phyloP scores from a whole-genome alignment of 169 alveolate genomes.

The Plasmodium gallinaceum region DNA sequence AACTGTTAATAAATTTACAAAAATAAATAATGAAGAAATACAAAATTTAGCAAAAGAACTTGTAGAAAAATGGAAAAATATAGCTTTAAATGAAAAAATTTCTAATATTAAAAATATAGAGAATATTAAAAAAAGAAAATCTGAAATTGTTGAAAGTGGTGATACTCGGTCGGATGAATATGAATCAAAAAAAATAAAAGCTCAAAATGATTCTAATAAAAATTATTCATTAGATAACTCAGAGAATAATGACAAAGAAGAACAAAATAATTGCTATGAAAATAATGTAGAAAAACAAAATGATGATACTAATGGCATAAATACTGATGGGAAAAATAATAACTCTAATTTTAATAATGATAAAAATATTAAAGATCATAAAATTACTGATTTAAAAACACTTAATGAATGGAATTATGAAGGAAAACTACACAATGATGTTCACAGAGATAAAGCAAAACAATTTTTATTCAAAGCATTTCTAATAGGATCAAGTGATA shows the following conservation, averaged over 20 bases:
- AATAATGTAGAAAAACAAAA: neutral
- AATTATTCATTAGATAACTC: neutral
- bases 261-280: too few species aligned
- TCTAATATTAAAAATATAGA: conserved; percentile 38
- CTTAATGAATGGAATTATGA: conserved; percentile 50
- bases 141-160: conserved; percentile 27
- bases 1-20: conserved; percentile 85
- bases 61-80: conserved; percentile 75
- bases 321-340: neutral
- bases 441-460: conserved; percentile 79
- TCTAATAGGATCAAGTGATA: conserved; percentile 75
- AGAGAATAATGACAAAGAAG: too few species aligned
- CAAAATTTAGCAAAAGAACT: conserved; percentile 70
- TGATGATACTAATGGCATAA: neutral
- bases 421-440: conserved; percentile 66
- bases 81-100: conserved; percentile 77
- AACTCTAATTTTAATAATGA: neutral
- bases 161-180: conserved; percentile 9
- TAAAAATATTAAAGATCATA: conserved; percentile 38
- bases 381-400: conserved; percentile 17
- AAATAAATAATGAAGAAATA: conserved; percentile 33
- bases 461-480: conserved; percentile 76
- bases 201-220: conserved; percentile 76
- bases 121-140: conserved; percentile 52
- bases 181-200: conserved; percentile 52